A percentile compares a stretch with the other conserved stretches of the same genome.
Conservation (phyloP, 1,284 basidiomycete species). For the Ustilago cynodontis region DNA sequence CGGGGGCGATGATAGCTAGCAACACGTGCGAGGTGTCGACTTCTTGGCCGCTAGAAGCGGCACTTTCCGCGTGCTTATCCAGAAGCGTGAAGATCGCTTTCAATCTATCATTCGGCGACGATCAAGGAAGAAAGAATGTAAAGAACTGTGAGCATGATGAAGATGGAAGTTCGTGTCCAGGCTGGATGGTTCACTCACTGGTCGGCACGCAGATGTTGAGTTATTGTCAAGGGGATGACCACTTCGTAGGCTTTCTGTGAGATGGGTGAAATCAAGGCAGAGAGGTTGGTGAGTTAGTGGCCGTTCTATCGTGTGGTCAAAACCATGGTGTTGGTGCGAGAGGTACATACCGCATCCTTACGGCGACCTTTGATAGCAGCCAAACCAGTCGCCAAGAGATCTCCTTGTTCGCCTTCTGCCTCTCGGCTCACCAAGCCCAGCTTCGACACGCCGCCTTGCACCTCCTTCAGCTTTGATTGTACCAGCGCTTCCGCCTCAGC, state of each 20-base stretch:
- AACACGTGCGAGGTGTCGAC: conserved; percentile 49
- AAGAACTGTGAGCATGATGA: background rate
- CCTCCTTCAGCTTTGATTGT: background rate
- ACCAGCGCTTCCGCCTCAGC: conserved; percentile 26
- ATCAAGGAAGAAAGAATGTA: background rate
- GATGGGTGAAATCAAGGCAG: background rate
- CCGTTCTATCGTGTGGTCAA: background rate
- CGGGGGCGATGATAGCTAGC: conserved; percentile 63
- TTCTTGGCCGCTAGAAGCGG: conserved; percentile 4
- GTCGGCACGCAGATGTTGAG: conserved; percentile 31
- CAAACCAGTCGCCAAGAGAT: conserved; percentile 7
- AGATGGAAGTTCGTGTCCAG: background rate
- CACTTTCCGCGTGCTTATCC: conserved; percentile 19
- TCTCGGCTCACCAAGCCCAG: conserved; percentile 14
- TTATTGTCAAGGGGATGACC: conserved; percentile 39
- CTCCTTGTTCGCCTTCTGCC: background rate
- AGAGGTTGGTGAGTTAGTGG: background rate
- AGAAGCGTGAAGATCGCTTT: conserved; percentile 40
- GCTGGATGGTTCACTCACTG: conserved; percentile 19
- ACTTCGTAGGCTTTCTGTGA: conserved; percentile 33
- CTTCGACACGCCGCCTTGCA: background rate
- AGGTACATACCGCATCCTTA: conserved; percentile 34
- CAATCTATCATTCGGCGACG: conserved; percentile 18
- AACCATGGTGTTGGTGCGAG: no score
- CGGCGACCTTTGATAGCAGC: conserved; percentile 43